Percentiles rank a stretch among this genome's conserved stretches.
These are phyloP conservation scores for Populus trichocarpa DNA, from an alignment of 441 rosid genomes.

Conservation along the genomic window DNA sequence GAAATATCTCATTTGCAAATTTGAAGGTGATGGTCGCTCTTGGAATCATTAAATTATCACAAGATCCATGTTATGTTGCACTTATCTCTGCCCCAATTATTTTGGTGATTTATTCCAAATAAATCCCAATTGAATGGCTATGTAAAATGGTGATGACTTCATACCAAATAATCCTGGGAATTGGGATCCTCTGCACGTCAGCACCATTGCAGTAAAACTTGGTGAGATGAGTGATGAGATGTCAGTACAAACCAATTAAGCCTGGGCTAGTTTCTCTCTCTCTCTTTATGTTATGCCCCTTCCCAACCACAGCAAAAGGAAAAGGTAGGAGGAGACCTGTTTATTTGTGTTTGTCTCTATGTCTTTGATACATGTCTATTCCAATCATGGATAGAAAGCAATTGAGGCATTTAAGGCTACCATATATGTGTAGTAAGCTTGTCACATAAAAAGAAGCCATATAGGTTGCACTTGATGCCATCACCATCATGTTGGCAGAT, in stretches of 20 bases:
- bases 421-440: not conserved
- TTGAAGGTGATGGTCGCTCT: not conserved
- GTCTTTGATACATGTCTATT: not conserved
- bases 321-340: not conserved
- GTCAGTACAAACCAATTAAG: not conserved
- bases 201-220: not conserved
- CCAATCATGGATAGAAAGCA: not conserved
- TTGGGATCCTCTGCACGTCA: not conserved
- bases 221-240: not conserved
- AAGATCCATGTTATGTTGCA: not conserved
- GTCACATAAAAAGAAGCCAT: not conserved
- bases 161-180: not conserved
- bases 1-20: not conserved
- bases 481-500: not conserved
- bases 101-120: slow-evolving; percentile 5
- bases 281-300: not conserved
- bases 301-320: not conserved
- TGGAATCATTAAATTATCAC: not conserved
- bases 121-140: not conserved
- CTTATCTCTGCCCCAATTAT: not conserved
- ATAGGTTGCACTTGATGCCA: not conserved
- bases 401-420: not conserved
- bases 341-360: not conserved
- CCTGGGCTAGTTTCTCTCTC: not conserved
- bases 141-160: not conserved